Evolutionary conservation across 176 grass and related monocot species (phyloP), one percentile per base, ranked within the genome.

Genomic region (Sorghum bicolor): DNA sequence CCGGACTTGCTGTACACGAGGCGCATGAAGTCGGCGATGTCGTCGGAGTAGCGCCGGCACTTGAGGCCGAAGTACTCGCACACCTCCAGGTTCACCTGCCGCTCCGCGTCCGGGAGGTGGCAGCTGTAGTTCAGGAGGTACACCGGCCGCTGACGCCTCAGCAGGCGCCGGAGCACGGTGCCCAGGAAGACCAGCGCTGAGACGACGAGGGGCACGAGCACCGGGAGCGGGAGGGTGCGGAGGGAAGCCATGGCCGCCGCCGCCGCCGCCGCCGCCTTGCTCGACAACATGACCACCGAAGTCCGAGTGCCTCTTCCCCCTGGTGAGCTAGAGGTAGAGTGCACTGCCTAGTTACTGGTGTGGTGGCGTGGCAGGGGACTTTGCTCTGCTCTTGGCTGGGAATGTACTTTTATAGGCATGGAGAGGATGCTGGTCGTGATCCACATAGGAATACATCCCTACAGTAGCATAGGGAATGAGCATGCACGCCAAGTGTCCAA

Each of bases 1-100:
- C 94, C 91, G 75, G 94, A 97, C 84, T 97, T 97, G 74, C 74
- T 65, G 89, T 87, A 97, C 89, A 97, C 93, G 33, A 82, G 81
- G 0, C 91, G 89, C 89, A 97, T 89, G 87, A 97, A 97, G 33
- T 88, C 91, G 7, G 85, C 78, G n/a, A 66, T 87, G 69, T 87
- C 87, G 55, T 69, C 48, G 7, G 89, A 80, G 66, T 91, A 89
- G 34, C 79, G 79, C 1, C 45, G 17, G 70, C 55, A 89, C 9
- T 75, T 75, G 70, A 82, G 78, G 5, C 91, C 91, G 38, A 97
- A 80, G 94, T 93, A 97, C 91, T 97, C 94, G 52, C 94, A 97
- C 44, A 93, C 69, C 75, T 93, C 91, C 0, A 91, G 86, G 84
- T 32, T 93, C 74, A 85, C 61, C 78, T 90, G 89, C 14, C 73